phyloP scores from a whole-genome alignment of 2,329 filamentous ascomycete species.

The Fusarium gaditjirri region DNA sequence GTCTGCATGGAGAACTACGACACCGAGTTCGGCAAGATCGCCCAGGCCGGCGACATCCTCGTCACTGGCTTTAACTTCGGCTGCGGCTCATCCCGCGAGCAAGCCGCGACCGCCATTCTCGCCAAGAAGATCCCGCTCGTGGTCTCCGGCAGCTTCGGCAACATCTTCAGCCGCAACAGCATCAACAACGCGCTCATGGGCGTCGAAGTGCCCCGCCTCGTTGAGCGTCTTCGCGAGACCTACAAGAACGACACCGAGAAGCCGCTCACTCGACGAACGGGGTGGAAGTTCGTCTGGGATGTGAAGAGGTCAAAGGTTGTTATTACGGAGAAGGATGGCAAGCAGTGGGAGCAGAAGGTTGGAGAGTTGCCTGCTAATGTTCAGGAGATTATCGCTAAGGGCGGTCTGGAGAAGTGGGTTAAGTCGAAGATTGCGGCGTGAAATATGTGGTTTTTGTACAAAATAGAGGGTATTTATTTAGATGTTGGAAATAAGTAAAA shows the following conservation, averaged over 20 bases:
- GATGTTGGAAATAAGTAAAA: constrained; percentile 18
- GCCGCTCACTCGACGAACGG: constrained; percentile 75
- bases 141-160: constrained; percentile 82
- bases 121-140: constrained; percentile 84
- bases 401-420: constrained; percentile 86
- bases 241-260: constrained; percentile 64
- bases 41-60: constrained; percentile 79
- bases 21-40: constrained; percentile 70
- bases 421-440: constrained; percentile 68
- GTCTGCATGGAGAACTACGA: constrained; percentile 98
- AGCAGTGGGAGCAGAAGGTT: constrained; percentile 81
- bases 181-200: constrained; percentile 84
- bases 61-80: constrained; percentile 92
- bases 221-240: constrained; percentile 71
- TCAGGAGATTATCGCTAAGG: constrained; percentile 82
- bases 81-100: constrained; percentile 80
- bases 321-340: constrained; percentile 75
- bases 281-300: constrained; percentile 88
- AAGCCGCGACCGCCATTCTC: constrained; percentile 84
- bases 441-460: constrained; percentile 8
- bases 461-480: constrained; percentile 15
- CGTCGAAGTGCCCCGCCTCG: constrained; percentile 73
- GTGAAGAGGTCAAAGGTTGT: constrained; percentile 76
- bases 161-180: constrained; percentile 82
- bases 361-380: constrained; percentile 87